Conservation (phyloP, 2,329 filamentous ascomycete genomes). For the Fonsecaea nubica region DNA sequence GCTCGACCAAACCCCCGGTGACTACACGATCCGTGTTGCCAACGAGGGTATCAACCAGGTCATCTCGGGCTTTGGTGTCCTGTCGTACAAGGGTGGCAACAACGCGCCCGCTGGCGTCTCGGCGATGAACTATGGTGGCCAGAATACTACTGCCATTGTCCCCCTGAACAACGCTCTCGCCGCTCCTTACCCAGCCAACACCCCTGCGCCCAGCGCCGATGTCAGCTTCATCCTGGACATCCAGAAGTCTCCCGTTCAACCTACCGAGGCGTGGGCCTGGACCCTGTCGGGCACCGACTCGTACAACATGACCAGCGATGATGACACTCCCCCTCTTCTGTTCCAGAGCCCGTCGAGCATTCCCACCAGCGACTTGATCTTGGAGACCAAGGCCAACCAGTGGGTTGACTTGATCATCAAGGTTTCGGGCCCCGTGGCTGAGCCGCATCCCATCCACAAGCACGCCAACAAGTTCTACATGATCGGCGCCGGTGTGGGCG, state of each 20-base stretch:
- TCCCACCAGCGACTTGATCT: slow-evolving; percentile 55
- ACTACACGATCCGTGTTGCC: slow-evolving; percentile 58
- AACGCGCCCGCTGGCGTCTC: slow-evolving; percentile 44
- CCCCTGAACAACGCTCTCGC: slow-evolving; percentile 55
- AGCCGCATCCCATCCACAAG: slow-evolving; percentile 68
- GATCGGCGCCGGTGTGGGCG: slow-evolving; percentile 60
- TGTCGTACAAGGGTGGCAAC: slow-evolving; percentile 50
- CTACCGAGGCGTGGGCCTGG: slow-evolving; percentile 59
- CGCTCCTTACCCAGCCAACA: slow-evolving; percentile 57
- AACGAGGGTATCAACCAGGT: slow-evolving; percentile 60
- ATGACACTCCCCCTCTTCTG: slow-evolving; percentile 53
- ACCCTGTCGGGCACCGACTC: slow-evolving; percentile 55
- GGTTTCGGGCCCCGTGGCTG: slow-evolving; percentile 55
- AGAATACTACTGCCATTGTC: slow-evolving; percentile 48
- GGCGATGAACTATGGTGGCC: slow-evolving; percentile 60
- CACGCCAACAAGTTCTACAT: slow-evolving; percentile 67
- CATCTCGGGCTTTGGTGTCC: slow-evolving; percentile 59
- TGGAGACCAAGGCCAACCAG: slow-evolving; percentile 55
- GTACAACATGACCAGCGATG: slow-evolving; percentile 50
- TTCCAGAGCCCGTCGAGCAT: slow-evolving; percentile 51
- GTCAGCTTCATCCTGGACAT: slow-evolving; percentile 52
- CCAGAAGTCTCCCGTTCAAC: slow-evolving; percentile 39
- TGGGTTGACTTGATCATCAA: slow-evolving; percentile 66
- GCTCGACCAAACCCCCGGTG: slow-evolving; percentile 47
- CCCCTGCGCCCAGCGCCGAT: slow-evolving; percentile 53